Conservation (phyloP, 768 basidiomycete genomes). For the Pulveroboletus sp. region DNA sequence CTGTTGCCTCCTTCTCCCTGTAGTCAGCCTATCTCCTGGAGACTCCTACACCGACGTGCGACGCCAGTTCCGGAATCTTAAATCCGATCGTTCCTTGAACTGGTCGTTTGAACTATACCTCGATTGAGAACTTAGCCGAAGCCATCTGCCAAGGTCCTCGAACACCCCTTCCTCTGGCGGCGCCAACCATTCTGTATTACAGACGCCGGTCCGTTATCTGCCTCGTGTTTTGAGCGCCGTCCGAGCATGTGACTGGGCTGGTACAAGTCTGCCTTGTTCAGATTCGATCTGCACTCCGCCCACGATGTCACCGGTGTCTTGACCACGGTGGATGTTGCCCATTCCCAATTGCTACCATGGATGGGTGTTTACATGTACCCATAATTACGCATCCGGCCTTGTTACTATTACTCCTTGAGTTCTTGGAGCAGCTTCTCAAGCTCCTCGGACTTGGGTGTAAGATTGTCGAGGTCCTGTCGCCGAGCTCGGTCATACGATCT, state of each 20-base stretch:
- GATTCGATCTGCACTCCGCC: neutral
- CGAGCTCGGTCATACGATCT: conserved; percentile 1
- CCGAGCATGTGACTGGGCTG: neutral
- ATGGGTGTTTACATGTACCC: conserved; percentile 3
- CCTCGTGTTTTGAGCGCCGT: conserved; percentile 20
- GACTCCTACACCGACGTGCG: conserved; percentile 5
- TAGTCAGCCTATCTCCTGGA: neutral
- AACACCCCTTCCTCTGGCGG: conserved; percentile 18
- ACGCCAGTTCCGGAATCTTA: conserved; percentile 6
- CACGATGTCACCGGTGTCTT: conserved; percentile 7
- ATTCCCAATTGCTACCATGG: neutral
- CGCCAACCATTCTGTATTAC: conserved; percentile 17
- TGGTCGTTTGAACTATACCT: neutral
- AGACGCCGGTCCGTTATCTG: conserved; percentile 30
- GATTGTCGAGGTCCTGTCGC: conserved; percentile 53
- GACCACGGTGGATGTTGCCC: neutral
- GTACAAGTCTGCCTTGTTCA: neutral
- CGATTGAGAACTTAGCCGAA: conserved; percentile 18
- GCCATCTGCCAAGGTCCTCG: conserved; percentile 18
- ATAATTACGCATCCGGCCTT: neutral
- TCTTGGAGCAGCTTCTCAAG: conserved; percentile 53
- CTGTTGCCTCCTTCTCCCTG: neutral
- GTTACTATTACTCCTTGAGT: conserved; percentile 44
- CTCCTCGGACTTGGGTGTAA: conserved; percentile 41
- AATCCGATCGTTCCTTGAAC: conserved; percentile 5